Base-by-base conservation (phyloP, 805 yeast genomes). In the Scheffersomyces ergatensis region DNA sequence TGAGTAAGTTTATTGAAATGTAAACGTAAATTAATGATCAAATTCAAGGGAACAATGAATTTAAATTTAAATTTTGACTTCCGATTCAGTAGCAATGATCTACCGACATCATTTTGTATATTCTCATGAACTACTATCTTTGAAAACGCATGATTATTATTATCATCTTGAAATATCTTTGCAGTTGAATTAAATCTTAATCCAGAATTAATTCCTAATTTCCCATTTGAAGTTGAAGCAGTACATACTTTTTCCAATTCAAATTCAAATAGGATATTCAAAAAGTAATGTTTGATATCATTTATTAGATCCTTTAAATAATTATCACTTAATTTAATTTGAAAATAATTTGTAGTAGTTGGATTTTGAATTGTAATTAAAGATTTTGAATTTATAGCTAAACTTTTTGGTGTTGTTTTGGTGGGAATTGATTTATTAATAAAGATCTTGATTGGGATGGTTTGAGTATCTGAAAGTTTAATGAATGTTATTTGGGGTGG, bases 401-500 rank as follows among this genome's bases (percentile, higher is more conserved):
- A 16, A 4, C 32, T 15, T 30, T 37, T 37, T 11, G 33, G 16
- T 1, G 7, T 24, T 25, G 26, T 20, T 9, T 31, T 19, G 20
- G 36, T 16, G 3, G 40, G 30, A 9, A 21, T 23, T 12, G 42
- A 32, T 27, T 38, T 33, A 18, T 40, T 39, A 2, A 46, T 37
- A 31, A 46, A 46, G 11, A 46, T 32, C 23, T 46, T 46, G 2
- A 46, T 14, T 15, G 50, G 50, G 3, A 44, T 34, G 3, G 45
- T 26, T 23, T 38, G 24, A 15, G 25, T 17, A 14, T 39, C n/a
- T 3, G 42, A 32, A 2, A 46, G 14, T 21, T 36, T 40, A n/a
- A 46, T 12, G 29, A 46, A 46, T 23, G 43, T 35, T 12, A 46
- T 40, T 21, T 46, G 50, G 3, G 50, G 50, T 21, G 50, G 50